Evolutionary conservation across 2,329 filamentous ascomycete species (phyloP), one percentile per base, ranked within the genome.

Genomic region (Raffaelea arxii): DNA sequence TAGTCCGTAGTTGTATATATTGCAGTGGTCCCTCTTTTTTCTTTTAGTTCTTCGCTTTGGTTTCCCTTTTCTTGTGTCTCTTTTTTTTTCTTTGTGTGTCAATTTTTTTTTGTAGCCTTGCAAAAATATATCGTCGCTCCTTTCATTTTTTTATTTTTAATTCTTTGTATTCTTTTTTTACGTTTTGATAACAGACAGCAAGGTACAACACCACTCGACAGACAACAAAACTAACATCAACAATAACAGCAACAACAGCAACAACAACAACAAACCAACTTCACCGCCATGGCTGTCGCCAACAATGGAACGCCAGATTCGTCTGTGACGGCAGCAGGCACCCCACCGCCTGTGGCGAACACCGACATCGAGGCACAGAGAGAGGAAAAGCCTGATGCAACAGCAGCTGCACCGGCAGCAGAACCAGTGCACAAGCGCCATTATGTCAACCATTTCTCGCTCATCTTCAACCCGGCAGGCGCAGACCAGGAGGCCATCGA

Each of bases 391-490:
- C n/a, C n/a, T n/a, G 40, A 35, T 4, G n/a, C 36, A 11, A 21
- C 10, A 10, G 18, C 36, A 9, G 36, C 5, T 5, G 4, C 38
- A 11, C 4, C 38, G 6, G 6, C 40, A 12, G 40, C 6, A 11
- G 10, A 12, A 14, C 22, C 25, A 2, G 3, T 10, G 42, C 22
- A 25, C 21, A 32, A n/a, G 22, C 47, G 51, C 46, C 65, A 60
- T 48, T 52, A 56, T 23, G 55, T 67, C 38, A 62, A 65, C 14
- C 71, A 77, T 61, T 75, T 70, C 60, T 63, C 67, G 43, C 62
- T 79, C 46, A 66, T 85, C 48, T 60, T 73, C 42, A 71, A 82
- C 57, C 78, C 78, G 46, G 70, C 71, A 23, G 74, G 73, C 39
- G 63, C 85, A 43, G 80, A 73, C 0, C 66, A 72, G 41, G 70